These are phyloP conservation scores for Fusarium camptoceras DNA, from an alignment of 2,329 filamentous ascomycete species.

Conservation along the genomic window DNA sequence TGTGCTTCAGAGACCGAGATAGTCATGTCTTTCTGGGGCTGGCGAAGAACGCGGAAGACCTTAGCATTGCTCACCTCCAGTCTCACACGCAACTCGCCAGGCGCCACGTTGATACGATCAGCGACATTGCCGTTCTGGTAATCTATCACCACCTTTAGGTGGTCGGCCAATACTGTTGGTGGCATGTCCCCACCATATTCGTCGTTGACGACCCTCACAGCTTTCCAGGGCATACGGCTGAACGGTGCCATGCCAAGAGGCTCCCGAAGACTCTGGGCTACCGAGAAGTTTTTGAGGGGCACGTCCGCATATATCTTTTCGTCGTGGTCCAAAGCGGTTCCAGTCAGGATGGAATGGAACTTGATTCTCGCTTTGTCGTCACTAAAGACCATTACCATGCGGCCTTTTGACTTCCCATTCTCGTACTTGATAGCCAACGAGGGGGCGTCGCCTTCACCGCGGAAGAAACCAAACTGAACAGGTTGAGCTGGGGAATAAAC, in stretches of 20 bases:
- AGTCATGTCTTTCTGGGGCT: slow-evolving; percentile 81
- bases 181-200: slow-evolving; percentile 70
- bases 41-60: slow-evolving; percentile 74
- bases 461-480: slow-evolving; percentile 81
- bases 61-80: slow-evolving; percentile 72
- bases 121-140: slow-evolving; percentile 82
- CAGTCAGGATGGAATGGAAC: slow-evolving; percentile 79
- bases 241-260: slow-evolving; percentile 63
- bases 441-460: slow-evolving; percentile 76
- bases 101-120: slow-evolving; percentile 84
- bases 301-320: slow-evolving; percentile 80
- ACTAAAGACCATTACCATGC: slow-evolving; percentile 81
- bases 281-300: slow-evolving; percentile 71
- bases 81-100: slow-evolving; percentile 77
- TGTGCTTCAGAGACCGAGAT: slow-evolving; percentile 78
- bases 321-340: slow-evolving; percentile 73
- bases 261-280: slow-evolving; percentile 66
- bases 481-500: slow-evolving; percentile 73
- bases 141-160: slow-evolving; percentile 79
- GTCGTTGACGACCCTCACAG: slow-evolving; percentile 77
- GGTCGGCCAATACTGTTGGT: slow-evolving; percentile 80
- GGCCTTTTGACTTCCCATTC: slow-evolving; percentile 72
- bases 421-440: slow-evolving; percentile 78
- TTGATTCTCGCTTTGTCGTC: slow-evolving; percentile 76
- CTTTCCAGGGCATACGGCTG: slow-evolving; percentile 71